Conservation (phyloP, 1,284 basidiomycete genomes). For the Ustilago crameri region DNA sequence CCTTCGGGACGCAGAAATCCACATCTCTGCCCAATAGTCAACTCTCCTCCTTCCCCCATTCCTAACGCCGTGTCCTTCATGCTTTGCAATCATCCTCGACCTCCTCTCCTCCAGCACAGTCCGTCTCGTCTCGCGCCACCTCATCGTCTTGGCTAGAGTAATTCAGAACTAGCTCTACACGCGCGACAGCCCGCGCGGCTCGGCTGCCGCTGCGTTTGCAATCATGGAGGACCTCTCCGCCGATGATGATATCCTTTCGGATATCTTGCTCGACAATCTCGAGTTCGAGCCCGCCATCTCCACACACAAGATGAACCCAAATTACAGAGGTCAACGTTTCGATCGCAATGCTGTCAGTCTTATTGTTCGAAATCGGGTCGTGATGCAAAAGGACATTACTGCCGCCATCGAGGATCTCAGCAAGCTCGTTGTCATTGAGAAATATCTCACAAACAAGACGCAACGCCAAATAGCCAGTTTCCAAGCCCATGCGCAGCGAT, state of each 20-base stretch:
- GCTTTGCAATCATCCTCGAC: conserved; percentile 23
- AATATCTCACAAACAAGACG: conserved; percentile 57
- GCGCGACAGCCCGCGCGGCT: conserved; percentile 39
- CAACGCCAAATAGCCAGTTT: conserved; percentile 52
- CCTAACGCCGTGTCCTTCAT: conserved; percentile 19
- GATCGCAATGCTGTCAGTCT: conserved; percentile 56
- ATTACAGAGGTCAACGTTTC: conserved; percentile 62
- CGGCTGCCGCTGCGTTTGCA: conserved; percentile 30
- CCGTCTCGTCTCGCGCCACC: conserved; percentile 4
- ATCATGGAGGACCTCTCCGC: conserved; percentile 66
- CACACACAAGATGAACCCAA: conserved; percentile 68
- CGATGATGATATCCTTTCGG: conserved; percentile 67
- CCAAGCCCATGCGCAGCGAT: conserved; percentile 60
- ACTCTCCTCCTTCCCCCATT: no score
- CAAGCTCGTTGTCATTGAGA: conserved; percentile 58
- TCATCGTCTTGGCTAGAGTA: conserved; percentile 23
- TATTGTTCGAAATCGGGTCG: conserved; percentile 57
- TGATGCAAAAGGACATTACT: conserved; percentile 56
- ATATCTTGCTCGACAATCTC: conserved; percentile 66
- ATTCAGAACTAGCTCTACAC: conserved; percentile 6
- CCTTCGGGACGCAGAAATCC: not conserved
- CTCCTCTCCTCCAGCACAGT: conserved; percentile 9
- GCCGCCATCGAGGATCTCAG: conserved; percentile 58
- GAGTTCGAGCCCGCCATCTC: conserved; percentile 66
- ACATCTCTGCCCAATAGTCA: no score